These are phyloP conservation scores for Ajuga reptans DNA, from an alignment of 305 asterid species.

Conservation along the genomic window DNA sequence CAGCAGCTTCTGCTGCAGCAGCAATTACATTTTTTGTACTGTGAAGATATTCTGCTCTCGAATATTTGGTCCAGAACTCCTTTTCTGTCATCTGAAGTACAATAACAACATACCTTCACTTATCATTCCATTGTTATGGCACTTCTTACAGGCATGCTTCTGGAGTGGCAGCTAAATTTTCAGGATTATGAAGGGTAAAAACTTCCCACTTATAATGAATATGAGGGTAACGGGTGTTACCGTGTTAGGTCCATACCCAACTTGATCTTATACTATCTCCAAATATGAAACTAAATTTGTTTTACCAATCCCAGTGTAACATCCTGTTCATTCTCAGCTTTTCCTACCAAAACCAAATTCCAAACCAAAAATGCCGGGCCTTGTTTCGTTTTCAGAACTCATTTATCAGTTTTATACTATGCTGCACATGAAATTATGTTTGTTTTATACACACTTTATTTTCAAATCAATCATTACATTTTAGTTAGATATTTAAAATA, in stretches of 20 bases:
- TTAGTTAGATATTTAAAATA: too few species aligned
- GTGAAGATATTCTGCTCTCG: slow-evolving; percentile 77
- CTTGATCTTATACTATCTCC: not conserved
- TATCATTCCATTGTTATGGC: not conserved
- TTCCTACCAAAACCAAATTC: not conserved
- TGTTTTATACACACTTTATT: too few species aligned
- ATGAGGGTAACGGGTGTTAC: too few species aligned
- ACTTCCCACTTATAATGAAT: too few species aligned
- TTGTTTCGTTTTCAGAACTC: too few species aligned
- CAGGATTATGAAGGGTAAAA: too few species aligned
- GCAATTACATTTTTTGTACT: slow-evolving; percentile 87
- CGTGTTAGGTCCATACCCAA: too few species aligned
- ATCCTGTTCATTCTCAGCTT: not conserved
- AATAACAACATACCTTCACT: slow-evolving; percentile 15
- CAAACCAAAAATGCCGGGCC: not conserved
- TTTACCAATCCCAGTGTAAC: not conserved
- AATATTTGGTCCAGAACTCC: slow-evolving; percentile 90
- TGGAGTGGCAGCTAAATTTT: not conserved
- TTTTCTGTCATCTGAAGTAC: slow-evolving; percentile 62
- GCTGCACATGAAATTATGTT: too few species aligned
- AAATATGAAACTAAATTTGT: not conserved
- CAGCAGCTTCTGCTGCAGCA: slow-evolving; percentile 99
- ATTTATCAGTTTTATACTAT: too few species aligned
- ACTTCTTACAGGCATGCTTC: slow-evolving; percentile 7
- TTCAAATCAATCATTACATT: too few species aligned